Evolutionary conservation across 345 rosid species (phyloP), one percentile per base, ranked within the genome.

Genomic region (Iberis pinnata): DNA sequence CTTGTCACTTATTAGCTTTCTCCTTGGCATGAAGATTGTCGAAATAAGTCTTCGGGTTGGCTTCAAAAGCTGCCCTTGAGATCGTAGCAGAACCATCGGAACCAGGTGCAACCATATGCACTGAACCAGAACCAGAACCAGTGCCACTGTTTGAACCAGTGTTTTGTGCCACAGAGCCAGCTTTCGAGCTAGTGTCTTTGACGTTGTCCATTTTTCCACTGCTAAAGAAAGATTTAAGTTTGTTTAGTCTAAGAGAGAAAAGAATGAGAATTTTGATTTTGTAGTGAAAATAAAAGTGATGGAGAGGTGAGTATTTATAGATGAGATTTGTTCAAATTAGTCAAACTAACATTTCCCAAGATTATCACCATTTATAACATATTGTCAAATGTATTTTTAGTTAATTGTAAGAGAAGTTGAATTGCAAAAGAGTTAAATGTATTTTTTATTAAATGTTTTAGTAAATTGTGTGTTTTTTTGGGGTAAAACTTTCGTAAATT

Each of bases 71-170:
- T 41, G 31, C 50, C 5, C 65, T 43, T 18, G 43, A n/a, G 22
- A 29, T 50, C 2, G 49, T 29, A 19, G 15, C 57, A 8, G 49
- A 53, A 12, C 65, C 58, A 20, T 50, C 58, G 8, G 50, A 50
- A 3, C 58, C 58, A 0, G 65, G 65, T 6, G 50, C 65, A 26
- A 61, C 58, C 58, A 61, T 61, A 12, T 41, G 49, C n/a, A n/a
- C 18, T 16, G n/a, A n/a, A n/a, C n/a, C 43, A 49, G 49, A 33
- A 27, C 24, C 24, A 33, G 22, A 5, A 3, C 22, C 50, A n/a
- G n/a, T n/a, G n/a, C n/a, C n/a, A 14, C 2, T 32, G 41, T 14
- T 56, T 43, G 31, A 31, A 49, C 56, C 31, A 56, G 18, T 42
- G n/a, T n/a, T n/a, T n/a, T n/a, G n/a, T 7, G 49, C 65, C 3